Base-by-base conservation (phyloP, 306 rosid species). In the Nissolia schottii region DNA sequence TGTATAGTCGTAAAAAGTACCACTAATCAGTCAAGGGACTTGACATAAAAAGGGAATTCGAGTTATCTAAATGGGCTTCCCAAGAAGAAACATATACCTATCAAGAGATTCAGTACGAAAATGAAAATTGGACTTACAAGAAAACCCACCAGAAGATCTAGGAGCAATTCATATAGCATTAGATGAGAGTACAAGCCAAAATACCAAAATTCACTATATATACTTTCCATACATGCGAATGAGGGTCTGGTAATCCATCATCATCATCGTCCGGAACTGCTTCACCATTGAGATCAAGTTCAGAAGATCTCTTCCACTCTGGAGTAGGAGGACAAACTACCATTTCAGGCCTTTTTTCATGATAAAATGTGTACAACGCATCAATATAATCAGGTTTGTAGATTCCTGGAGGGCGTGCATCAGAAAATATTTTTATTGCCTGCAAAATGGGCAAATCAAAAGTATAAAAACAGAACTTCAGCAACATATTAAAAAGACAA, bases 341-440 rank as follows among this genome's bases (percentile, higher is more conserved):
- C 80, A 79, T 78, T 64, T 95, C 97, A 25, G 97, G 97, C 75
- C 71, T 91, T 78, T 74, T 89, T 81, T 95, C 99, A 50, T 95
- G 99, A 81, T 95, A 95, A 83, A 95, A 95, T 38, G 88, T 6
- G 49, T 95, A 95, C 59, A 95, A 67, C 0, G 90, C 96, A 80
- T 92, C 97, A 76, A 95, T 80, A 35, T 95, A 95, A 72, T 95
- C 97, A 15, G 96, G 93, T 81, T 95, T 95, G 81, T 95, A 95
- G 72, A 95, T 95, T 81, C 99, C 99, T 0, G 99, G 99, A 79
- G 99, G 96, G 12, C 99, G 97, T 71, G 92, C 96, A 0, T 91
- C 96, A 25, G 97, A 77, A 88, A 95, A 95, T 15, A 24, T 56
- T 81, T 87, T 85, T 64, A 95, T 73, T 71, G 99, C 99, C 99